Base-by-base conservation (phyloP, 78 protist species). In the Salpingoeca rosetta region DNA sequence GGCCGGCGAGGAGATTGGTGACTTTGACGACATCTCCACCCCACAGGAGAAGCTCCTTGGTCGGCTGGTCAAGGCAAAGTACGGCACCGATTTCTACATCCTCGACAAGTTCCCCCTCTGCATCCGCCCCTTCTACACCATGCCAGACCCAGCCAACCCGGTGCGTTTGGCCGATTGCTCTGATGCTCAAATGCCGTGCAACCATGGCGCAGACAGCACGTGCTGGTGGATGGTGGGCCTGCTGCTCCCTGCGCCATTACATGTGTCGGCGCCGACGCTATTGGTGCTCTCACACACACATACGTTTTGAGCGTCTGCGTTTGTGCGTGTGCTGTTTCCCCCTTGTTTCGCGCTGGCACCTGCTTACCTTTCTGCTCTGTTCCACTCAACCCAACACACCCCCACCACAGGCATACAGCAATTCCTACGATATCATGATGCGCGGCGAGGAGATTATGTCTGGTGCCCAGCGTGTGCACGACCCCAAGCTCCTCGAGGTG, bases 401-500 rank as follows among this genome's bases (percentile, higher is more conserved):
- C n/a, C n/a, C n/a, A n/a, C n/a, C n/a, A n/a, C 65, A 51, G 65
- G 65, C 28, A 27, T 93, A 84, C 92, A 74, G 98, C 83, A 96
- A 98, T 88, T 94, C 99, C 44, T 99, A 96, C 93, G 99, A 98
- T 88, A 42, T 97, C 83, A 96, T 97, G 85, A 83, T 99, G 88
- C 92, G 99, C 45, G 99, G 99, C 44, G 97, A 98, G 76, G 99
- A 99, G 90, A 96, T 99, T 87, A 41, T 90, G 75, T 96, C 99
- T 22, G 99, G 99, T 37, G 99, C 99, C 22, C 99, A 99, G 94
- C 96, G 99, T 75, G 65, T 99, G 37, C 99, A 98, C 94, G 98
- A 97, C 90, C 88, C 98, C 11, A 88, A 3, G 17, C 7, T 95
- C 84, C 93, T 98, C 36, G 80, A 38, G 80, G n/a, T n/a, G n/a